phyloP scores from a whole-genome alignment of 2,329 filamentous ascomycete genomes.

The Drechslerella coelobrocha region DNA sequence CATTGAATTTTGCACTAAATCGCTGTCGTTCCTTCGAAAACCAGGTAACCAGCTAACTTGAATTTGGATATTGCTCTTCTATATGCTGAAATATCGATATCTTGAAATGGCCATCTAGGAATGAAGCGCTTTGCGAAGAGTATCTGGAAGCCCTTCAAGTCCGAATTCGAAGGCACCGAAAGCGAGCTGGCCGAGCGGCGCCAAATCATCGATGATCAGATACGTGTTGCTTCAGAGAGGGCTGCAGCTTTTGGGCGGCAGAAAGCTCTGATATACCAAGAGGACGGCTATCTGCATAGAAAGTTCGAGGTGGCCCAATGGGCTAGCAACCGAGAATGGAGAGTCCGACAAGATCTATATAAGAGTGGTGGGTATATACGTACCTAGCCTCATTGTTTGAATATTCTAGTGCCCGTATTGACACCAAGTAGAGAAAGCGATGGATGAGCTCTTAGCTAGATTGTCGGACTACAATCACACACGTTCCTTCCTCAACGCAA shows the following conservation, averaged over 20 bases:
- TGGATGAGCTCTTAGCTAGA: constrained; percentile 4
- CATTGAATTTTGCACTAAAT: constrained; percentile 11
- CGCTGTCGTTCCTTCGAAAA: constrained; percentile 10
- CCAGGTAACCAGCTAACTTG: background rate
- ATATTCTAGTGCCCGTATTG: background rate
- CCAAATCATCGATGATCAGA: constrained; percentile 5
- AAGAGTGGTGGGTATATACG: too few species aligned
- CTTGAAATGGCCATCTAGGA: constrained; percentile 1
- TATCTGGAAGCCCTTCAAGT: constrained; percentile 14
- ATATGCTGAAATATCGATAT: constrained; percentile 4
- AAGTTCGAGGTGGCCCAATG: constrained; percentile 7
- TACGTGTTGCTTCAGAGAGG: background rate
- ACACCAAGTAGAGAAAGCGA: background rate
- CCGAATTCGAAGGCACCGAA: constrained; percentile 7
- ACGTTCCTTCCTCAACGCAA: constrained; percentile 5
- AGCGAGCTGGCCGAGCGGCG: constrained; percentile 8
- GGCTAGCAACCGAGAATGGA: constrained; percentile 4
- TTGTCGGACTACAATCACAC: constrained; percentile 9
- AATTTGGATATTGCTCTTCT: background rate
- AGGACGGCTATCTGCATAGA: constrained; percentile 13
- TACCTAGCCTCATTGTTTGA: too few species aligned
- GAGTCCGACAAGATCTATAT: constrained; percentile 1
- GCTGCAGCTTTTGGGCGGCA: constrained; percentile 4
- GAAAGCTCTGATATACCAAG: constrained; percentile 9
- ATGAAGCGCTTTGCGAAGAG: constrained; percentile 10